Percentiles rank a stretch among this genome's conserved stretches.
Conservation (phyloP, 163 green algal species). For the Prototheca wickerhamii region DNA sequence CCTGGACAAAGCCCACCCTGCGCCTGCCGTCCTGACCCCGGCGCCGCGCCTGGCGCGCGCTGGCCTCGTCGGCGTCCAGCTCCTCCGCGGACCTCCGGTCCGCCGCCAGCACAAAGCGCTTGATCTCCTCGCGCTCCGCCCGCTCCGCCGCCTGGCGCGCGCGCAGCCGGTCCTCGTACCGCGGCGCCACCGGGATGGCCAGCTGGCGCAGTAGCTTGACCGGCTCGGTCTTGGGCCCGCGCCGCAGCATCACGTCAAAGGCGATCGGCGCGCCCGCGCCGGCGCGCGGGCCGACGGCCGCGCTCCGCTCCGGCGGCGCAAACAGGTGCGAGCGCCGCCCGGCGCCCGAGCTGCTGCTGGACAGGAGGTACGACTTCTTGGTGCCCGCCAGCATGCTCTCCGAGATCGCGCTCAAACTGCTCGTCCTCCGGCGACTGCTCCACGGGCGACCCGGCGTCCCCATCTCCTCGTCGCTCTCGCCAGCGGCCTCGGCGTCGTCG, state of each 20-base stretch:
- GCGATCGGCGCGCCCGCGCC: neutral
- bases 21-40: neutral
- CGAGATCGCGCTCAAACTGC: slow-evolving; percentile 54
- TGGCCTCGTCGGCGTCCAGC: neutral
- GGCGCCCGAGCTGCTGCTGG: neutral
- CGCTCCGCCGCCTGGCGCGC: slow-evolving; percentile 53
- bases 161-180: slow-evolving; percentile 40
- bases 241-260: slow-evolving; percentile 52
- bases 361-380: neutral
- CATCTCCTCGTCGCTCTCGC: slow-evolving; percentile 21
- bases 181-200: slow-evolving; percentile 46
- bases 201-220: slow-evolving; percentile 38
- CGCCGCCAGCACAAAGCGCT: slow-evolving; percentile 65
- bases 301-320: neutral
- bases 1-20: neutral
- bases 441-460: slow-evolving; percentile 4
- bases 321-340: too few species aligned
- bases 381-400: slow-evolving; percentile 29
- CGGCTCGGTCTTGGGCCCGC: slow-evolving; percentile 57
- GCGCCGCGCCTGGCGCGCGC: neutral
- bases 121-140: slow-evolving; percentile 65
- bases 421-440: slow-evolving; percentile 20
- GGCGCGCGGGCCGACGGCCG: neutral
- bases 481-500: slow-evolving; percentile 2
- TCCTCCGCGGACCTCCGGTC: slow-evolving; percentile 20